Base-by-base conservation (phyloP, 2,329 filamentous ascomycete genomes). In the Ustilaginoidea virens region DNA sequence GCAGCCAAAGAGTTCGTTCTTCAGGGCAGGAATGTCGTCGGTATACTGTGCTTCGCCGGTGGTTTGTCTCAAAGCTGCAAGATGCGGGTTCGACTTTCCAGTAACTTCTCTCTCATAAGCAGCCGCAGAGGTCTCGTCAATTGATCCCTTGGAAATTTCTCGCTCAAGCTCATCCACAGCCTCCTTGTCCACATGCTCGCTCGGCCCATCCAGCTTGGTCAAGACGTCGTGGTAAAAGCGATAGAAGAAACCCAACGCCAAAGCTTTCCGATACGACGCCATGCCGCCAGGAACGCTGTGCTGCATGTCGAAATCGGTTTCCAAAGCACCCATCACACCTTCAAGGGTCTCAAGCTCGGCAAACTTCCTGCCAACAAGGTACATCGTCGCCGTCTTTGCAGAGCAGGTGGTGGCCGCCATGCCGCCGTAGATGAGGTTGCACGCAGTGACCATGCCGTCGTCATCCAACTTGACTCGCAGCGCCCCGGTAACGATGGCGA, bases 271-370 rank as follows among this genome's bases (percentile, higher is more conserved):
- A 47, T 96, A 98, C 1, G 85, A 92, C 0, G 90, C 87, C 90
- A 98, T 98, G 21, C 90, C 90, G 39, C 90, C 90, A 0, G 87
- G 90, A 1, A 98, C 90, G 30, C 85, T 77, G 43, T 92, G 96
- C 4, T 71, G 66, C 17, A 98, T 63, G 47, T 92, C 72, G 45
- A 98, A 98, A 46, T 96, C 90, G 29, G 70, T 63, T 37, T 83
- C 86, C n/a, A 98, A 60, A 1, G 82, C 80, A 40, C 73, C 79
- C 82, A 96, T 94, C 5, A 76, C 71, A 1, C 81, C 86, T 51
- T 98, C 87, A 0, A 96, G 63, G 0, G 86, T 93, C 32, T 78
- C 69, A 2, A 82, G 69, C 38, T 92, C 77, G 1, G 80, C 77
- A 40, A 92, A 78, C 28, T 67, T 75, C 55, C 80, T 87, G 27